Evolutionary conservation across 2,329 filamentous ascomycete species (phyloP).

Genomic region (Colletotrichum sp.): DNA sequence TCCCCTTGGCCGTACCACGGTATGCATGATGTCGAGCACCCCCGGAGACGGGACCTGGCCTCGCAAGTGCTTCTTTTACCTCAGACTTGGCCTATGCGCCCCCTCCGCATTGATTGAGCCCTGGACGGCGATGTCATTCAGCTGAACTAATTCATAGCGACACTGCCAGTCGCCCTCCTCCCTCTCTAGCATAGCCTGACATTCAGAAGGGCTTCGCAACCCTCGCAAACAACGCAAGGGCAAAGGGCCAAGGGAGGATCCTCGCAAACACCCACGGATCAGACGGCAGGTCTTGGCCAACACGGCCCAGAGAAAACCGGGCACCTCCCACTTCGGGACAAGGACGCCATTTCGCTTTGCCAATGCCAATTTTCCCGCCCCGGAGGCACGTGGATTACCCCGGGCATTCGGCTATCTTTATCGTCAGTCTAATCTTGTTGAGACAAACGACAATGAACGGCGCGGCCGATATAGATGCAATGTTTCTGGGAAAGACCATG

Average conservation of each 20-base stretch:
- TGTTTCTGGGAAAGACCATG: neutral
- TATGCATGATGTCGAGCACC: conserved; percentile 11
- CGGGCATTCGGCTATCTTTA: conserved; percentile 19
- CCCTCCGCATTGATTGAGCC: neutral
- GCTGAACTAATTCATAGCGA: neutral
- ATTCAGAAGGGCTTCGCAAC: neutral
- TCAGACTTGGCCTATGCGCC: conserved; percentile 2
- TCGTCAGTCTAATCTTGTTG: conserved; percentile 11
- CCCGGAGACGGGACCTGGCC: neutral
- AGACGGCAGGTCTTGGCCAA: conserved; percentile 21
- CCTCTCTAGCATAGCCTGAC: neutral
- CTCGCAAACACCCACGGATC: conserved; percentile 11
- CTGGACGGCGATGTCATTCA: neutral
- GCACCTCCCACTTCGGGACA: conserved; percentile 11
- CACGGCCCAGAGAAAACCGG: neutral
- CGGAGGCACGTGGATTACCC: conserved; percentile 17
- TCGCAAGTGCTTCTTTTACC: neutral
- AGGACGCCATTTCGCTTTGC: conserved; percentile 16
- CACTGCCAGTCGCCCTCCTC: neutral
- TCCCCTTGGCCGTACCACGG: conserved; percentile 1
- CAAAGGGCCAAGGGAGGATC: neutral
- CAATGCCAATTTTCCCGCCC: conserved; percentile 2
- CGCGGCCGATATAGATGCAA: neutral
- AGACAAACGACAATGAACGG: conserved; percentile 7
- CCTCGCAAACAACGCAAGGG: neutral